Percentiles rank a stretch among this genome's conserved stretches.
Conservation (phyloP, 805 yeast genomes). For the Suhomyces prunicola region DNA sequence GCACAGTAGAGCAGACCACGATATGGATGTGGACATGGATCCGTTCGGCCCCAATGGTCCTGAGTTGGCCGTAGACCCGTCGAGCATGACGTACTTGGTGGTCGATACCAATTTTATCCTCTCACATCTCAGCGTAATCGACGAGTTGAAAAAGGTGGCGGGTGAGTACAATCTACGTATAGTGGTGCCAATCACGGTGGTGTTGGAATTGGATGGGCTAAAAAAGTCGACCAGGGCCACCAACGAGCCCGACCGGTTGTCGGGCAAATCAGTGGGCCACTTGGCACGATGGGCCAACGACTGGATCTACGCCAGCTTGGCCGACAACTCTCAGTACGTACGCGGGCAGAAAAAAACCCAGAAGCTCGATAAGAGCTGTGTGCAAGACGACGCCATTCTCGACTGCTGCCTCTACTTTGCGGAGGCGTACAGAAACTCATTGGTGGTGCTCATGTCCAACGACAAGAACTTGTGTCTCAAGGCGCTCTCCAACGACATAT, state of each 20-base stretch:
- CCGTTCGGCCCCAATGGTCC: slow-evolving; percentile 3
- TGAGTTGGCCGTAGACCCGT: not conserved
- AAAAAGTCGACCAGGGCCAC: slow-evolving; percentile 41
- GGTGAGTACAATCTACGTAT: slow-evolving; percentile 45
- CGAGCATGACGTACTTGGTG: slow-evolving; percentile 44
- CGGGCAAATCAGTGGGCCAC: slow-evolving; percentile 43
- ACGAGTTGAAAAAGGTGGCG: slow-evolving; percentile 45
- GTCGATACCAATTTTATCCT: slow-evolving; percentile 83
- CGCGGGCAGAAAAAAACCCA: slow-evolving; percentile 65
- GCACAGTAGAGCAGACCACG: not conserved
- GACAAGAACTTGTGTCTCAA: slow-evolving; percentile 81
- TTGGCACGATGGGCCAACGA: slow-evolving; percentile 71
- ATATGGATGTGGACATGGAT: not conserved
- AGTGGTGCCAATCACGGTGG: slow-evolving; percentile 67
- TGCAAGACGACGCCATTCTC: slow-evolving; percentile 77
- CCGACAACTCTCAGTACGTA: slow-evolving; percentile 48
- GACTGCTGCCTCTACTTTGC: slow-evolving; percentile 77
- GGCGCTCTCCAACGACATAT: slow-evolving; percentile 63
- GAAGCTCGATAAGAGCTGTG: slow-evolving; percentile 40
- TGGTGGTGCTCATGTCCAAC: slow-evolving; percentile 68
- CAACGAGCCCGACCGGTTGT: slow-evolving; percentile 12
- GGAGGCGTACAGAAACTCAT: slow-evolving; percentile 25
- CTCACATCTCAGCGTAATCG: slow-evolving; percentile 60
- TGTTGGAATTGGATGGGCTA: slow-evolving; percentile 80
- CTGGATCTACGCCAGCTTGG: slow-evolving; percentile 68